Base-by-base conservation (phyloP, 164 flowering plant species). In the Aristolochia californica region DNA sequence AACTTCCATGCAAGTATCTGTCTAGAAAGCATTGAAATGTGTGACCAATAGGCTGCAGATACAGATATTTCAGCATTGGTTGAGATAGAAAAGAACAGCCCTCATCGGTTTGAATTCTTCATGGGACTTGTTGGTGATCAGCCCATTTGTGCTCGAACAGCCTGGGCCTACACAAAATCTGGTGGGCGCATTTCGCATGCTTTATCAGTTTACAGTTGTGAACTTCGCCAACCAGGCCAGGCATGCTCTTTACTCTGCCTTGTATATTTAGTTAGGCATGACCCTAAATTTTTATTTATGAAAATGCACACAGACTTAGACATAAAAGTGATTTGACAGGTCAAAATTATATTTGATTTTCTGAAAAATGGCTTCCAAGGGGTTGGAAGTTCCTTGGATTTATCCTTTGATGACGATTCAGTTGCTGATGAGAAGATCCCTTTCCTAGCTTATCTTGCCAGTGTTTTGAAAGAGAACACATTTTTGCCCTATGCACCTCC, bases 351-450 rank as follows among this genome's bases (percentile, higher is more conserved):
- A 52, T 89, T 93, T 74, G 93, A 89, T 59, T 93, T 89, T 80
- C 81, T 93, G 48, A 84, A 79, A 63, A 82, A 75, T 79, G 99
- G 96, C 30, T 87, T 81, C 72, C 82, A 80, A 55, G 97, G 84
- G 61, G 74, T 93, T 66, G 84, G 94, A 75, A 85, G 80, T 70
- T 87, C 99, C 4, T 73, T 93, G 59, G 99, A 93, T 77, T 70
- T 93, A 68, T 87, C 88, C 12, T 93, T 93, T 62, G 79, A 79
- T 51, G 96, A 93, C 69, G 97, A 93, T 71, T 72, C 95, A 61
- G 96, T 89, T 57, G 99, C 96, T 13, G 99, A 93, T 75, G 99
- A 93, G 79, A 93, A 93, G 82, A 93, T 93, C 67, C 88, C 95
- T 10, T 87, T 89, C 77, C 81, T 93, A 50, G 96, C 97, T 71